Evolutionary conservation across 2,329 filamentous ascomycete genomes (phyloP).

Genomic region (Colletotrichum chlorophyti): DNA sequence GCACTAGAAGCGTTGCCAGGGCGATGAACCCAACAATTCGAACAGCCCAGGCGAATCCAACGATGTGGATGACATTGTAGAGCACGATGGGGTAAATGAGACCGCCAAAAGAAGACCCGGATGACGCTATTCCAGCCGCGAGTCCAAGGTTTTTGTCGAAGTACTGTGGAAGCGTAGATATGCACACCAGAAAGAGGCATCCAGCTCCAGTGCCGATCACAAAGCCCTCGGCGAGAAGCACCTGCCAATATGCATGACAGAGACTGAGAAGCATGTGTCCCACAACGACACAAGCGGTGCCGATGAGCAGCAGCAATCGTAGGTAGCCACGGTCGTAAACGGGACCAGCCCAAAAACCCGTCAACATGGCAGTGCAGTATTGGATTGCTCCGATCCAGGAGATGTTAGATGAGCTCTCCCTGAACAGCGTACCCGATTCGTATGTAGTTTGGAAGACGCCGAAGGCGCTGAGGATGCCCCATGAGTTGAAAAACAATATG

Average conservation of each 20-base stretch:
- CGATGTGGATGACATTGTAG: conserved; percentile 17
- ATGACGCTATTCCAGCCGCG: conserved; percentile 35
- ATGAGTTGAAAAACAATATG: conserved; percentile 63
- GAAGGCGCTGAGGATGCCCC: conserved; percentile 52
- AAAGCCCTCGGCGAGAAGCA: conserved; percentile 50
- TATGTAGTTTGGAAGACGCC: conserved; percentile 65
- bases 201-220: conserved; percentile 52
- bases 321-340: conserved; percentile 55
- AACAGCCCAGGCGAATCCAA: conserved; percentile 39
- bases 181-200: conserved; percentile 44
- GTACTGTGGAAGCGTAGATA: conserved; percentile 40
- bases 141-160: conserved; percentile 38
- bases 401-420: conserved; percentile 32
- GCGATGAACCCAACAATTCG: conserved; percentile 38
- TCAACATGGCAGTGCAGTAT: conserved; percentile 45
- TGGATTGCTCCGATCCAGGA: conserved; percentile 54
- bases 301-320: conserved; percentile 43
- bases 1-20: conserved; percentile 33
- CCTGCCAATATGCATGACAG: conserved; percentile 47
- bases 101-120: conserved; percentile 38
- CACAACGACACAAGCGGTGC: conserved; percentile 50
- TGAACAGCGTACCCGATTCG: conserved; percentile 42
- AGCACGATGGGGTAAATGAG: background rate
- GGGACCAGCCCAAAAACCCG: conserved; percentile 41
- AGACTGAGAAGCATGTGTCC: conserved; percentile 51